Base-by-base conservation (phyloP, 441 rosid species). In the Erodium trifolium region DNA sequence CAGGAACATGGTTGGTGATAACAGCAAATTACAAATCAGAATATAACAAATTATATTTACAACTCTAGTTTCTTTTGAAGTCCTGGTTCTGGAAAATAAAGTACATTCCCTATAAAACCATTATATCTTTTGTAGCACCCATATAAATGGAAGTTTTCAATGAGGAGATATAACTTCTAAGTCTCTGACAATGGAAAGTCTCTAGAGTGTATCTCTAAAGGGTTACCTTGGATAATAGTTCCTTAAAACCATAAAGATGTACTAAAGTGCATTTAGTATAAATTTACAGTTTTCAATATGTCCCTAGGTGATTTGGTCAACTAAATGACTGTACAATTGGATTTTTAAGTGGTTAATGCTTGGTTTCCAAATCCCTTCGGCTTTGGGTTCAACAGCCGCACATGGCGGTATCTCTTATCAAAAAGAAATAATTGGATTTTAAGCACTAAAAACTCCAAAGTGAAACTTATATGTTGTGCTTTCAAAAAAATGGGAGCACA, bases 1-100 rank as follows among this genome's bases (percentile, higher is more conserved):
- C 37, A 34, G 37, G 3, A 34, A 34, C 37, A 68, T 66, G 53
- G 39, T 57, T 59, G 59, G 71, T 63, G 19, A 63, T 67, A 73
- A 63, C 14, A 34, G 37, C 37, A 34, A 34, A 34, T 65, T 31
- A 71, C 62, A 64, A 39, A 34, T 55, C 23, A 37, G 13, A 45
- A 49, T 29, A 2, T 27, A 63, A 41, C 34, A 47, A 49, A 62
- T 13, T 62, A 65, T n/a, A 68, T 63, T 16, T 67, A 13, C 17
- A 74, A 74, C 63, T 57, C 63, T 31, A 57, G 4, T 31, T 34
- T 34, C 37, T 34, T 34, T 34, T 34, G 37, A 23, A 34, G 37
- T 34, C 37, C 37, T 34, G 37, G 5, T 34, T 34, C 37, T 34
- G 37, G 35, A 47, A 9, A 9, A 41, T 41, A 12, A 6, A 41